Conservation (phyloP, 345 rosid genomes). For the Murraya paniculata region DNA sequence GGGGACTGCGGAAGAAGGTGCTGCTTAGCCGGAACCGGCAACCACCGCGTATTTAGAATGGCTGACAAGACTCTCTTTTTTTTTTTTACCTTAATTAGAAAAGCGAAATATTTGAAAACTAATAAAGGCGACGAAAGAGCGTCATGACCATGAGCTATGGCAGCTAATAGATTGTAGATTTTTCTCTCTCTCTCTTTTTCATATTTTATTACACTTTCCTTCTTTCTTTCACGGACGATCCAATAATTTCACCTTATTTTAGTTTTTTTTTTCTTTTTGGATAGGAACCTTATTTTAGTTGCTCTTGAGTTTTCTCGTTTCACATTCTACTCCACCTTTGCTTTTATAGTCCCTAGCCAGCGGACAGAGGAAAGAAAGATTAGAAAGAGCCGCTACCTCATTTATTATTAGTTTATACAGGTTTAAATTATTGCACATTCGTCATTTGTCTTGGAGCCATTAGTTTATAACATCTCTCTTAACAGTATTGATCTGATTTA, state of each 20-base stretch:
- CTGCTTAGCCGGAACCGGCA: constrained; percentile 36
- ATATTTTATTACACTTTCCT: constrained; percentile 15
- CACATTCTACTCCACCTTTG: not conserved
- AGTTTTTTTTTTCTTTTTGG: too few species aligned
- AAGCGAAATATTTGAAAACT: constrained; percentile 36
- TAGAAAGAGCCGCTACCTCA: not conserved
- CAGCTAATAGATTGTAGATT: constrained; percentile 21
- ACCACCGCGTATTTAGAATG: constrained; percentile 51
- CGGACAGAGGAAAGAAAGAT: not conserved
- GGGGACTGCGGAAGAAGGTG: constrained; percentile 15
- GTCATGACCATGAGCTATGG: constrained; percentile 38
- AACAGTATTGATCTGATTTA: not conserved
- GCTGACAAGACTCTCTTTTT: constrained; percentile 65
- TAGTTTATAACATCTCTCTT: not conserved
- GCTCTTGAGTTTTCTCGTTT: constrained; percentile 13
- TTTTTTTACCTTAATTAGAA: constrained; percentile 14
- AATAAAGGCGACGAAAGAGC: constrained; percentile 34
- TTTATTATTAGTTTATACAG: not conserved
- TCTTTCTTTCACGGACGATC: constrained; percentile 27
- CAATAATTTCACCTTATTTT: constrained; percentile 11
- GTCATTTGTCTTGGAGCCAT: too few species aligned
- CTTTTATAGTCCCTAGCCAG: not conserved
- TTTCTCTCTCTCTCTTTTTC: constrained; percentile 7
- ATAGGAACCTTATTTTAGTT: constrained; percentile 1
- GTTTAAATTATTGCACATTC: not conserved